These are phyloP conservation scores for Penicillium frequentans DNA, from an alignment of 2,329 filamentous ascomycete species.

Conservation along the genomic window DNA sequence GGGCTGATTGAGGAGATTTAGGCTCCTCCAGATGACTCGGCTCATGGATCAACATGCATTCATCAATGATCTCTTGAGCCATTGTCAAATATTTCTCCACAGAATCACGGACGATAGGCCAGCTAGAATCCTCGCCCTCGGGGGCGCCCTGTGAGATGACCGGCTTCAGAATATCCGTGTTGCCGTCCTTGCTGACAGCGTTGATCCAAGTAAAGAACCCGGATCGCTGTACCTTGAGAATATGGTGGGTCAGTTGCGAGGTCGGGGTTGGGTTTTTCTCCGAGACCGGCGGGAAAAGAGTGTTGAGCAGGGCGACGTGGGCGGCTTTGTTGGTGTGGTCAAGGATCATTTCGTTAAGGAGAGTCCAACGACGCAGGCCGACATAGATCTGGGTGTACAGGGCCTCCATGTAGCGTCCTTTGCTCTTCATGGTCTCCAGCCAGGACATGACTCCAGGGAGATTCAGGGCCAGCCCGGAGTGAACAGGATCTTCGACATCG, in stretches of 20 bases:
- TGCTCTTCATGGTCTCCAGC: constrained; percentile 53
- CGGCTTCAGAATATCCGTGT: constrained; percentile 50
- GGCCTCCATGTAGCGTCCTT: constrained; percentile 53
- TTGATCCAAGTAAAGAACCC: constrained; percentile 64
- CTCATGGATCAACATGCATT: constrained; percentile 54
- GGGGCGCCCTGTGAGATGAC: constrained; percentile 56
- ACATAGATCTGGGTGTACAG: constrained; percentile 64
- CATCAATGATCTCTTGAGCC: constrained; percentile 62
- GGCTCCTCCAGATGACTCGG: constrained; percentile 17
- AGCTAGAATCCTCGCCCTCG: constrained; percentile 55
- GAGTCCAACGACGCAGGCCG: constrained; percentile 62
- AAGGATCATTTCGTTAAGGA: constrained; percentile 65
- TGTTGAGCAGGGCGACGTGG: constrained; percentile 68
- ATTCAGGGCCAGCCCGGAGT: constrained; percentile 49
- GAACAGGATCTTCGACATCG: constrained; percentile 44
- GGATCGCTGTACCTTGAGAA: constrained; percentile 59
- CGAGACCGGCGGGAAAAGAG: constrained; percentile 61
- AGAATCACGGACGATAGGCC: constrained; percentile 50
- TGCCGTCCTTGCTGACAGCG: constrained; percentile 56
- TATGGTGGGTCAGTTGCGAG: constrained; percentile 51
- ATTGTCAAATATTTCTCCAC: constrained; percentile 60
- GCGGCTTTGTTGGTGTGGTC: constrained; percentile 65
- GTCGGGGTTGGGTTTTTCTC: constrained; percentile 48
- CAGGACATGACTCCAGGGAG: constrained; percentile 58
- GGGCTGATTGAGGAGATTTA: not conserved